Base-by-base conservation (phyloP, 2,329 filamentous ascomycete genomes). In the Penicillium brasilianum region DNA sequence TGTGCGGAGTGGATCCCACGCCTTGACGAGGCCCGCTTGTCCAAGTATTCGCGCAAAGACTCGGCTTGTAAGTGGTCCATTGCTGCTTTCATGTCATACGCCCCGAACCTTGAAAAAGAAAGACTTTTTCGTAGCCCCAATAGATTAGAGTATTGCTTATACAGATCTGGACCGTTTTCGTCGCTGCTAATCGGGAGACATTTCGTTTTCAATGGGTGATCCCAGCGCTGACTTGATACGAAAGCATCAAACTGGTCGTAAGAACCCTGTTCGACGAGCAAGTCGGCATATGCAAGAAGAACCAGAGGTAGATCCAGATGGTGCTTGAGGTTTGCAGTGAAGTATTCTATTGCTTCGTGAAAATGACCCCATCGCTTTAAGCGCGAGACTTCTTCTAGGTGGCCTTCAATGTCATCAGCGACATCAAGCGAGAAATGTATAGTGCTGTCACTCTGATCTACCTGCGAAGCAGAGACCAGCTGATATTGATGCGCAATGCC, bases 321-420 rank as follows among this genome's bases (percentile, higher is more conserved):
- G 18, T 52, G 44, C 28, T 48, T 32, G 10, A 67, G 55, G 51
- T 61, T 37, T 18, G n/a, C 39, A 30, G 44, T 22, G 43, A 66
- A 64, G 32, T 64, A 59, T 32, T 65, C 39, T 30, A 50, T 48
- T n/a, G 65, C 63, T 11, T 55, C 57, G 3, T 57, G 51, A 46
- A 64, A 67, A 39, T 61, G 48, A 14, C 65, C 65, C 9, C 60
- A 49, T 50, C 64, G 61, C n/a, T 62, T 64, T 54, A 66, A 51
- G 20, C 59, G 57, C 30, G 52, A 64, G n/a, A 67, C 60, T 54
- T 66, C 61, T 32, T 66, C 65, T 13, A 67, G 55, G 7, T 54
- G 50, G 28, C 43, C 39, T 44, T 63, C 64, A 14, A 60, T 46
- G 32, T 60, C 61, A 14, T 63, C 58, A 4, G 32, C 48, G 18